Percentiles rank a stretch among this genome's conserved stretches.
phyloP scores from a whole-genome alignment of 768 basidiomycete species.

The Chalciporus chontae region DNA sequence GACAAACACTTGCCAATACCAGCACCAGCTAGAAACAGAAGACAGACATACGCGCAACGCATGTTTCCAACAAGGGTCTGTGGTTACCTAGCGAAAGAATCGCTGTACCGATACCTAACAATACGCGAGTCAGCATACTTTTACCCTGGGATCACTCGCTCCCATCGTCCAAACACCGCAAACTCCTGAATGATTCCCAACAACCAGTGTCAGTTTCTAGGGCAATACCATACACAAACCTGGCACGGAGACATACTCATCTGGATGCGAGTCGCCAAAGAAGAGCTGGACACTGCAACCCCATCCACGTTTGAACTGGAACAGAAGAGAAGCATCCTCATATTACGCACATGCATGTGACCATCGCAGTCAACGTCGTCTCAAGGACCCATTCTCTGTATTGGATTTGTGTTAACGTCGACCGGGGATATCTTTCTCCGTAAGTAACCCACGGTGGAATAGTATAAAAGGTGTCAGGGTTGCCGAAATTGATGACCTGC shows the following conservation, averaged over 20 bases:
- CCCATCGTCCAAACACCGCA: background rate
- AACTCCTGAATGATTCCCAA: slow-evolving; percentile 1
- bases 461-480: background rate
- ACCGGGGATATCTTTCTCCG: background rate
- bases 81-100: background rate
- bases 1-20: slow-evolving; percentile 1
- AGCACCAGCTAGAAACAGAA: background rate
- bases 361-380: background rate
- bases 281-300: slow-evolving; percentile 3
- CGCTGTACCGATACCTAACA: slow-evolving; percentile 1
- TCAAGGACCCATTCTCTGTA: slow-evolving; percentile 2
- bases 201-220: background rate
- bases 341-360: slow-evolving; percentile 3
- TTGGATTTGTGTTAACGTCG: background rate
- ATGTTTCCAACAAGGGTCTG: background rate
- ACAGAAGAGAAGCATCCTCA: background rate
- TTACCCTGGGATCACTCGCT: slow-evolving; percentile 1
- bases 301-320: background rate
- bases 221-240: background rate
- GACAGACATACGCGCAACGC: background rate
- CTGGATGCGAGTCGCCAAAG: slow-evolving; percentile 5
- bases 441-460: slow-evolving; percentile 1
- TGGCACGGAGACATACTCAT: background rate
- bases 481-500: slow-evolving; percentile 1
- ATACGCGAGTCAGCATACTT: background rate